Percentiles rank a stretch among this genome's conserved stretches.
Conservation (phyloP, 345 rosid species). For the Lepidium sativum region DNA sequence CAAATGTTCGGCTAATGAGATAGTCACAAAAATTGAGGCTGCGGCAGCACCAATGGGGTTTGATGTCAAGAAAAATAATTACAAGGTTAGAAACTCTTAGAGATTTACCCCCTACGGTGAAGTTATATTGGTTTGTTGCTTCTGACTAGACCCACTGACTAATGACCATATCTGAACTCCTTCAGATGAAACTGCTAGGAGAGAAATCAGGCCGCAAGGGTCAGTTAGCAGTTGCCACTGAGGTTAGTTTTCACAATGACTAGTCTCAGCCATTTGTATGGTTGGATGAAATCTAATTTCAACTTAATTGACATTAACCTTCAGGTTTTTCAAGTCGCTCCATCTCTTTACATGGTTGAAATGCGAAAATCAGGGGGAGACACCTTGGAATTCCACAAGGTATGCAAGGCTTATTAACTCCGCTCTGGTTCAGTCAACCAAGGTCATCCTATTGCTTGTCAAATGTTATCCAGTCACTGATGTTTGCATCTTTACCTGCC, state of each 20-base stretch:
- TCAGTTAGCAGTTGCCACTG: conserved; percentile 87
- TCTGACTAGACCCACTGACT: background rate
- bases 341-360: conserved; percentile 94
- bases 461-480: background rate
- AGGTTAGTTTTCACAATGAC: conserved; percentile 38
- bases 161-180: background rate
- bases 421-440: background rate
- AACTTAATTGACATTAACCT: background rate
- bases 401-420: conserved; percentile 7
- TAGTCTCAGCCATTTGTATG: background rate
- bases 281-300: background rate
- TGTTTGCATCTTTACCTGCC: background rate
- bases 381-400: conserved; percentile 97
- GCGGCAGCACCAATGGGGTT: conserved; percentile 89
- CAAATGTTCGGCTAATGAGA: conserved; percentile 74
- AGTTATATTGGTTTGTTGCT: background rate
- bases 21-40: conserved; percentile 80
- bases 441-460: background rate
- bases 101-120: background rate
- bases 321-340: conserved; percentile 95
- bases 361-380: conserved; percentile 93
- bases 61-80: conserved; percentile 85
- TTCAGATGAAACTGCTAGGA: conserved; percentile 83
- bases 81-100: conserved; percentile 49
- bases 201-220: conserved; percentile 99